Evolutionary conservation across 2,329 filamentous ascomycete genomes (phyloP).

Genomic region (Penicillium brevicompactum): DNA sequence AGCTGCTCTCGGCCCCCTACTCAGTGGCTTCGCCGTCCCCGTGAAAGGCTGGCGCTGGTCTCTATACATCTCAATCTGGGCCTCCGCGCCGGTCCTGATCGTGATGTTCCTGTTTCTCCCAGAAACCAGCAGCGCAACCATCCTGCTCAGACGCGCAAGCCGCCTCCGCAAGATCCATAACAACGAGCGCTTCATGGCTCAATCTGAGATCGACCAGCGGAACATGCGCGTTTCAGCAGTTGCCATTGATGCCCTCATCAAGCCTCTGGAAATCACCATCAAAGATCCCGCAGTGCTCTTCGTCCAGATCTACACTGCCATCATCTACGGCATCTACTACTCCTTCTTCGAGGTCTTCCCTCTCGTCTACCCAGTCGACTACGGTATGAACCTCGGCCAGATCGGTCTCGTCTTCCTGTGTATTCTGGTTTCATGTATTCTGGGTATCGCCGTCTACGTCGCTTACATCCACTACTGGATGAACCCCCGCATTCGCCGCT

Average conservation of each 20-base stretch:
- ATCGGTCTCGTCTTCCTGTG: conserved; percentile 64
- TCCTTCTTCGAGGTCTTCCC: conserved; percentile 69
- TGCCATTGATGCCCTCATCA: conserved; percentile 26
- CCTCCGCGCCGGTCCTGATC: conserved; percentile 60
- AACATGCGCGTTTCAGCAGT: conserved; percentile 20
- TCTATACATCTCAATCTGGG: conserved; percentile 62
- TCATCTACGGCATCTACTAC: conserved; percentile 57
- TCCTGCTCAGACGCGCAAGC: conserved; percentile 63
- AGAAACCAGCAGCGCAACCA: conserved; percentile 63
- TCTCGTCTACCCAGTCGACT: conserved; percentile 62
- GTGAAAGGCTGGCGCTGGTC: conserved; percentile 60
- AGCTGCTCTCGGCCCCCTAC: conserved; percentile 63
- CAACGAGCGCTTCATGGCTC: conserved; percentile 58
- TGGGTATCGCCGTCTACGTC: conserved; percentile 54
- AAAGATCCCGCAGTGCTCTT: conserved; percentile 66
- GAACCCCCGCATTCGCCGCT: conserved; percentile 52
- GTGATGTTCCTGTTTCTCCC: conserved; percentile 65
- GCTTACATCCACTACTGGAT: conserved; percentile 57
- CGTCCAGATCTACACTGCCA: conserved; percentile 63
- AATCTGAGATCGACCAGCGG: conserved; percentile 64
- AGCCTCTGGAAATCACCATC: conserved; percentile 62
- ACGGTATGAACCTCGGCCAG: conserved; percentile 61
- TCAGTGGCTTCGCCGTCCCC: conserved; percentile 63
- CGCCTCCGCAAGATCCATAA: conserved; percentile 64
- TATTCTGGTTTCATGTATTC: conserved; percentile 59